Percentiles rank a stretch among this genome's conserved stretches.
Conservation (phyloP, 2,329 filamentous ascomycete species). For the Diaporthe capsici region DNA sequence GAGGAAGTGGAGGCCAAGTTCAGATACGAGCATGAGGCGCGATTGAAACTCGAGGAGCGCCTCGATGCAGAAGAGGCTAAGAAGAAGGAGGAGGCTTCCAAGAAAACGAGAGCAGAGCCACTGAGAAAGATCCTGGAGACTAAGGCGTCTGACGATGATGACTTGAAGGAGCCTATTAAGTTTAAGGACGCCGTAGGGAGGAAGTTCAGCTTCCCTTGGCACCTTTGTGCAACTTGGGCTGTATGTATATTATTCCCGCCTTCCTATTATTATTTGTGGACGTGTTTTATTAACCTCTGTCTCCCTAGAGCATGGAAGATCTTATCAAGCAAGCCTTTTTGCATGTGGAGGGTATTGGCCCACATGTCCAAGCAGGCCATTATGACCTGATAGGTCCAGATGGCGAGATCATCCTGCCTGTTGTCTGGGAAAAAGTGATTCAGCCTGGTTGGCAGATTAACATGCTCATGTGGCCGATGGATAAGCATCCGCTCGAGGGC, state of each 20-base stretch:
- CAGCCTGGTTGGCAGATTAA: no score
- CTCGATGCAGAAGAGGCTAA: slow-evolving; percentile 58
- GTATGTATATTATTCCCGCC: slow-evolving; percentile 64
- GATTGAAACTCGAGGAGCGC: slow-evolving; percentile 58
- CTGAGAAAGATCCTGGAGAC: slow-evolving; percentile 54
- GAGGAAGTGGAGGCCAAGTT: slow-evolving; percentile 54
- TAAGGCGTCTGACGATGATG: slow-evolving; percentile 69
- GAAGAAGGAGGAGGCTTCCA: slow-evolving; percentile 51
- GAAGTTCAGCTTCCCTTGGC: slow-evolving; percentile 93
- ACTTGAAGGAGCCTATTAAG: slow-evolving; percentile 78
- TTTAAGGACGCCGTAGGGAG: slow-evolving; percentile 94
- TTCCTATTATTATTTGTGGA: no score
- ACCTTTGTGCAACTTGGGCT: slow-evolving; percentile 86
- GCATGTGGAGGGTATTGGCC: neutral
- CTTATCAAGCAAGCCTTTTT: slow-evolving; percentile 53
- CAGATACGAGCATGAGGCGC: slow-evolving; percentile 46
- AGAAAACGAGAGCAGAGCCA: slow-evolving; percentile 57
- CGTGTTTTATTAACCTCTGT: neutral
- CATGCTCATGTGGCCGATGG: no score
- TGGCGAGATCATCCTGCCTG: no score
- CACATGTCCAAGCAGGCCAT: neutral
- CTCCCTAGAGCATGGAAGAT: slow-evolving; percentile 83
- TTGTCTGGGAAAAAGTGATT: no score
- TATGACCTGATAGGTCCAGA: neutral
- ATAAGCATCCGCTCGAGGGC: no score